Evolutionary conservation across 139 green algal genomes (phyloP).

Genomic region (Closterium sp.): DNA sequence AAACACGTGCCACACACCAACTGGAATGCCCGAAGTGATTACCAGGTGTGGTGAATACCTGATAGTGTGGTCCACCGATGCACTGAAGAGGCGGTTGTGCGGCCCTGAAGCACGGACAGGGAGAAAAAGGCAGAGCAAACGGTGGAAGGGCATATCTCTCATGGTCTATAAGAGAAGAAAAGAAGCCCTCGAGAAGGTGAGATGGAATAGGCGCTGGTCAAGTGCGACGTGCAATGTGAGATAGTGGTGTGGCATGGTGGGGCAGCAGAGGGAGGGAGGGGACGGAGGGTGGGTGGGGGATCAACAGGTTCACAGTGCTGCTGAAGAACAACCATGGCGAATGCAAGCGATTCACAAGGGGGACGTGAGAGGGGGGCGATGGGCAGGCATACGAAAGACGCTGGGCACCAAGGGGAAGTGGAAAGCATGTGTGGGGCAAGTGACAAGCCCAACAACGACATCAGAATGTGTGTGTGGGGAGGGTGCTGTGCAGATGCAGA

Average conservation of each 20-base stretch:
- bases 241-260: constrained; percentile 12
- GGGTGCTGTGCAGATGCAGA: constrained; percentile 73
- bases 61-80: constrained; percentile 40
- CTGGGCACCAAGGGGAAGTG: too few relatives aligned
- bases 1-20: too few relatives aligned
- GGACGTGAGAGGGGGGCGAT: too few relatives aligned
- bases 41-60: neutral
- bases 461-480: constrained; percentile 25
- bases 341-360: too few relatives aligned
- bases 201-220: too few relatives aligned
- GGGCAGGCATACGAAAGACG: too few relatives aligned
- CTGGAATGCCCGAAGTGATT: too few relatives aligned
- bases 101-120: constrained; percentile 14
- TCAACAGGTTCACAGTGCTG: too few relatives aligned
- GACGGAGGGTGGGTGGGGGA: too few relatives aligned
- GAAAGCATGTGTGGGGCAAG: neutral
- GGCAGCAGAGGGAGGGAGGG: neutral
- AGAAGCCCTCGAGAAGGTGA: too few relatives aligned
- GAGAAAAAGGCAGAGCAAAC: neutral
- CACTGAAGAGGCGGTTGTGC: constrained; percentile 33
- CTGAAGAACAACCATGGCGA: too few relatives aligned
- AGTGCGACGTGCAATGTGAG: constrained; percentile 32
- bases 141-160: neutral
- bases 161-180: too few relatives aligned
- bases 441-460: constrained; percentile 31